Conservation (phyloP, 2,329 filamentous ascomycete genomes). For the Arthrinium phaeospermum region DNA sequence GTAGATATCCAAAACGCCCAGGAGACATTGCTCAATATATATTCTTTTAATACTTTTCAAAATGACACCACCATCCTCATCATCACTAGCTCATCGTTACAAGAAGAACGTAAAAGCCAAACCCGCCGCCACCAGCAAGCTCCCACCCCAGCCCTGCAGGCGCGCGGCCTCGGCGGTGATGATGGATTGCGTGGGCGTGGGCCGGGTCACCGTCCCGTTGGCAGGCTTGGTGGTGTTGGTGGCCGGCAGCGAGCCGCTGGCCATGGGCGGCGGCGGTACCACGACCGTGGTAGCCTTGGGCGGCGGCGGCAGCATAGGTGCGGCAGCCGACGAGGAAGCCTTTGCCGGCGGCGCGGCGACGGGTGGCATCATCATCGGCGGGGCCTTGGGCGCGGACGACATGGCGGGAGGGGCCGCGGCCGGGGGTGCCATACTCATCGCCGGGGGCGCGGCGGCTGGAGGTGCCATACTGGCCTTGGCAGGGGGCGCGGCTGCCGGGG, state of each 20-base stretch:
- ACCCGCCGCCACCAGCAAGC: background rate
- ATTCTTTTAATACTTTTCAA: background rate
- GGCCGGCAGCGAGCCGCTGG: background rate
- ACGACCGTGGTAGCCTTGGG: background rate
- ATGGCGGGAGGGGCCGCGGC: background rate
- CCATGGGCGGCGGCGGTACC: background rate
- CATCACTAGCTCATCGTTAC: background rate
- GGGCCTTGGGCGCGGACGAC: too few relatives aligned
- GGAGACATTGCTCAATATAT: background rate
- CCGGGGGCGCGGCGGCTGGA: background rate
- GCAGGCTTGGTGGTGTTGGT: background rate
- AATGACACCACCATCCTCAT: background rate
- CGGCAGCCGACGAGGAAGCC: background rate
- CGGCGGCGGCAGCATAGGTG: background rate
- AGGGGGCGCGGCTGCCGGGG: background rate
- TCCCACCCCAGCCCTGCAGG: background rate
- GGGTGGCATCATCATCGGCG: background rate
- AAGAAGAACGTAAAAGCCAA: background rate
- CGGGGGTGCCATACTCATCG: background rate
- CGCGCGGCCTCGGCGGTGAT: background rate
- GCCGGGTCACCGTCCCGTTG: background rate
- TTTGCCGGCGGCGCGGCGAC: background rate
- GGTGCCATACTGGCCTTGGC: background rate
- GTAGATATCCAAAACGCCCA: background rate
- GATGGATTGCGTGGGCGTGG: slow-evolving; percentile 7